These are phyloP conservation scores for Nemania diffusa DNA, from an alignment of 2,329 filamentous ascomycete species.

Conservation along the genomic window DNA sequence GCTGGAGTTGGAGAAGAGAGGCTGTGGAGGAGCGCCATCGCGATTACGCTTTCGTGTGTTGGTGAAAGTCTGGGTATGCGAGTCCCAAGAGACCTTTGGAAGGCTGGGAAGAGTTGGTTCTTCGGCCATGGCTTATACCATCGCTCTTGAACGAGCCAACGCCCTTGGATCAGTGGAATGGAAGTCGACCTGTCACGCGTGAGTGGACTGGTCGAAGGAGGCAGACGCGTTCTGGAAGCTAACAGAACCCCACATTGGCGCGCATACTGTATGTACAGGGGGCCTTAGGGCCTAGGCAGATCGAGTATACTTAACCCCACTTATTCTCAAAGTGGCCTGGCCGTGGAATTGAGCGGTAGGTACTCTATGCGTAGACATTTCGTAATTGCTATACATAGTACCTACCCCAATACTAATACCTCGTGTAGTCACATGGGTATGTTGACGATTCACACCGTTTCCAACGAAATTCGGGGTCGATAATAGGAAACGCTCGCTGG, in stretches of 20 bases:
- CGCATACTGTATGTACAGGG: too few relatives aligned
- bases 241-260: conserved; percentile 26
- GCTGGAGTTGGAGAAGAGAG: conserved; percentile 68
- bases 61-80: conserved; percentile 46
- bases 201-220: conserved; percentile 17
- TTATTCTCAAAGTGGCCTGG: not conserved
- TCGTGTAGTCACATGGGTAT: conserved; percentile 22
- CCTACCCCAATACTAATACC: not conserved
- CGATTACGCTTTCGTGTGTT: conserved; percentile 56
- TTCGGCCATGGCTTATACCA: conserved; percentile 47
- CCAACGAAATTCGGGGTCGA: not conserved
- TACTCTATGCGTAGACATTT: not conserved
- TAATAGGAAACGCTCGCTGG: conserved; percentile 7
- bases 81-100: conserved; percentile 49
- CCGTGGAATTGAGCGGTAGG: not conserved
- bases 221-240: conserved; percentile 24
- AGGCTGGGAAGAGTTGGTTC: conserved; percentile 53
- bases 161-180: conserved; percentile 6
- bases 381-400: conserved; percentile 6
- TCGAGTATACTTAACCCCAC: not conserved
- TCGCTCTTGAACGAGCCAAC: conserved; percentile 2
- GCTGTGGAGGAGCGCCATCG: conserved; percentile 42
- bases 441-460: conserved; percentile 6
- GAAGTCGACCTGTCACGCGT: conserved; percentile 13
- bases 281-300: too few relatives aligned